These are phyloP conservation scores for Auriculariales sp. DNA, from an alignment of 768 basidiomycete genomes.

Conservation along the genomic window DNA sequence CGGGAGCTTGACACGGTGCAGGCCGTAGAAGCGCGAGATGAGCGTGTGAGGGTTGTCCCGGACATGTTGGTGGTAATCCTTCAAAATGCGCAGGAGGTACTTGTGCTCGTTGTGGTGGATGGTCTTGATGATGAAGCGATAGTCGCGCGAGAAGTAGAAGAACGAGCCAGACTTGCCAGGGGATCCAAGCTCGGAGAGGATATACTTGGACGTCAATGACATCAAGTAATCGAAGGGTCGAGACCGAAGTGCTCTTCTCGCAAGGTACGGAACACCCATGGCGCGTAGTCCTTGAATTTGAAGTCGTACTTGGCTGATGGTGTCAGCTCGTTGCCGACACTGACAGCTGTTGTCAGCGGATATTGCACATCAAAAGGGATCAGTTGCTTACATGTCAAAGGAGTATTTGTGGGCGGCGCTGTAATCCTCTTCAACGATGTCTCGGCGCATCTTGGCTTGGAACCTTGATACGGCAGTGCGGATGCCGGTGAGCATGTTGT, in stretches of 20 bases:
- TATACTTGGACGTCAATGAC: conserved; percentile 93
- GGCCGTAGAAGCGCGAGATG: conserved; percentile 86
- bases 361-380: background rate
- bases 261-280: conserved; percentile 92
- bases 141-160: conserved; percentile 98
- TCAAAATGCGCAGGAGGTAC: conserved; percentile 75
- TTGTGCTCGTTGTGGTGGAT: conserved; percentile 91
- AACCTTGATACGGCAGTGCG: conserved; percentile 90
- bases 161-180: conserved; percentile 98
- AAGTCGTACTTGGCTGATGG: conserved; percentile 98
- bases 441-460: conserved; percentile 86
- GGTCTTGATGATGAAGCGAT: conserved; percentile 99
- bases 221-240: conserved; percentile 94
- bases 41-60: conserved; percentile 86
- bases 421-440: conserved; percentile 78
- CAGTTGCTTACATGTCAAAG: conserved; percentile 73
- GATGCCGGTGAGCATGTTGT: conserved; percentile 99
- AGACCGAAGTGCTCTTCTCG: conserved; percentile 90
- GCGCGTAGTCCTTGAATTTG: conserved; percentile 99
- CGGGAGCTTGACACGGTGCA: conserved; percentile 95
- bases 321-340: conserved; percentile 93
- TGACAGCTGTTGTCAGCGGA: conserved; percentile 16
- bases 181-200: conserved; percentile 92
- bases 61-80: conserved; percentile 73
- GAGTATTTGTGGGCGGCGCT: conserved; percentile 83